phyloP scores from a whole-genome alignment of 2,329 filamentous ascomycete genomes.

The Fragosphaeria purpurea region DNA sequence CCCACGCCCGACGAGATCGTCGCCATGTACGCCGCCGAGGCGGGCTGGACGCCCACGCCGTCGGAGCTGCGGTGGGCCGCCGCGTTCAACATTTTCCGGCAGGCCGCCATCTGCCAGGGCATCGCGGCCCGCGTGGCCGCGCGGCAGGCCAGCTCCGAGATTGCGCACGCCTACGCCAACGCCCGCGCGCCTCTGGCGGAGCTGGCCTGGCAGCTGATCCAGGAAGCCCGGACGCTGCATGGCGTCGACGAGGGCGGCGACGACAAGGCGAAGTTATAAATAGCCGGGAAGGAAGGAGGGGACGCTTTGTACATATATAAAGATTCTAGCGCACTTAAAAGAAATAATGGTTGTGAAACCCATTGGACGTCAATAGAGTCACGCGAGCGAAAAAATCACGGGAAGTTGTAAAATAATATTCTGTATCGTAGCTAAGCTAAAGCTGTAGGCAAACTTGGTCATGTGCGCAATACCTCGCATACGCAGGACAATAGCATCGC shows the following conservation, averaged over 20 bases:
- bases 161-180: slow-evolving; percentile 62
- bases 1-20: slow-evolving; percentile 22
- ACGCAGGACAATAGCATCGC: no score
- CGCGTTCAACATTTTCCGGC: slow-evolving; percentile 53
- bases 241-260: background rate
- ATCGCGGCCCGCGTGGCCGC: slow-evolving; percentile 81
- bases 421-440: no score
- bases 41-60: slow-evolving; percentile 39
- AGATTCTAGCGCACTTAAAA: no score
- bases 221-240: slow-evolving; percentile 21
- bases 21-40: slow-evolving; percentile 33
- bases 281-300: background rate
- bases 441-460: no score
- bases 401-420: no score
- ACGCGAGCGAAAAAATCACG: no score
- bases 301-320: no score
- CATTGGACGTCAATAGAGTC: no score
- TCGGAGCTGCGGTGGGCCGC: slow-evolving; percentile 50
- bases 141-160: slow-evolving; percentile 80
- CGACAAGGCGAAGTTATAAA: slow-evolving; percentile 10
- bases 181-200: slow-evolving; percentile 64
- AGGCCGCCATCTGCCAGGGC: slow-evolving; percentile 63
- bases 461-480: no score
- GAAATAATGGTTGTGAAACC: no score
- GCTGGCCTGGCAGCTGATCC: slow-evolving; percentile 67